A percentile compares a stretch with the other conserved stretches of the same genome.
Evolutionary conservation across 805 yeast genomes (phyloP).

Genomic region (Wilhelminamyces savonicus): DNA sequence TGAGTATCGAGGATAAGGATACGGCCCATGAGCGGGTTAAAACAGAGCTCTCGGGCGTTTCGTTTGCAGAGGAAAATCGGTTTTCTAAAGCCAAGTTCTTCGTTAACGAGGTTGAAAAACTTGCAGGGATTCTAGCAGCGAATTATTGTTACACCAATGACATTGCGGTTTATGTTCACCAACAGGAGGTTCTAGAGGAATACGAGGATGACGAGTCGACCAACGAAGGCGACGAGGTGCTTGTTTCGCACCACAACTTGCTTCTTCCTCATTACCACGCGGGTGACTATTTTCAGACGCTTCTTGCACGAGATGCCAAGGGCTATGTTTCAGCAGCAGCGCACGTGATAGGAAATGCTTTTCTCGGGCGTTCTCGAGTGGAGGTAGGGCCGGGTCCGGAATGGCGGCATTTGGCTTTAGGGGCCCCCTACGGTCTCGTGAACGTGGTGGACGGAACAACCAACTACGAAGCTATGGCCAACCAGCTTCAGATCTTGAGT

Average conservation of each 20-base stretch:
- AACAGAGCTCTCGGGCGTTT: not conserved
- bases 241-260: constrained; percentile 27
- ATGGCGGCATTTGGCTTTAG: constrained; percentile 15
- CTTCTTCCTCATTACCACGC: constrained; percentile 32
- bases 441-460: constrained; percentile 16
- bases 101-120: constrained; percentile 17
- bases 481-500: constrained; percentile 34
- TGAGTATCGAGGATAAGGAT: constrained; percentile 2
- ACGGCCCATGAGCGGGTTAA: not conserved
- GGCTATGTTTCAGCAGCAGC: constrained; percentile 32
- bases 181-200: constrained; percentile 15
- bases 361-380: constrained; percentile 12
- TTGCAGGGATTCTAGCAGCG: constrained; percentile 19
- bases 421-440: constrained; percentile 22
- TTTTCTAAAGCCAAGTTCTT: constrained; percentile 15
- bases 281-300: constrained; percentile 27
- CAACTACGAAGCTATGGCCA: constrained; percentile 20
- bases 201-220: constrained; percentile 4
- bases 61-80: not conserved
- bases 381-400: constrained; percentile 7
- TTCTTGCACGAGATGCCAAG: constrained; percentile 26
- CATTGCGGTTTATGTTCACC: constrained; percentile 12
- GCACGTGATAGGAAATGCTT: constrained; percentile 26
- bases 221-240: constrained; percentile 16
- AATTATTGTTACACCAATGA: constrained; percentile 11